Evolutionary conservation across 2,329 filamentous ascomycete species (phyloP).

Genomic region (Botrytis pseudocinerea): DNA sequence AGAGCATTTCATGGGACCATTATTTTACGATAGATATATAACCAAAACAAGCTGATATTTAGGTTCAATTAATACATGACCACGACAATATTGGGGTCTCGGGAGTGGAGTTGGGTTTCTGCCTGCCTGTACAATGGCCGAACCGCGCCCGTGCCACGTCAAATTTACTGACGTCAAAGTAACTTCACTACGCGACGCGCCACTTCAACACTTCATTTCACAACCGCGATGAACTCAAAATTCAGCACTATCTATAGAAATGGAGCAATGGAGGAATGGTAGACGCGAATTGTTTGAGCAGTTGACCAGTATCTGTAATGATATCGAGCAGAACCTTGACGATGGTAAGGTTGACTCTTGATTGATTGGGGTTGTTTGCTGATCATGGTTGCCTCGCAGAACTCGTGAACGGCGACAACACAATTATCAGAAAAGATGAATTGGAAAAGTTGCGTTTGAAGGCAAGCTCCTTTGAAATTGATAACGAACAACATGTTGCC

Average conservation of each 20-base stretch:
- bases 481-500: neutral
- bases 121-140: neutral
- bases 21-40: neutral
- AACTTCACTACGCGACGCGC: slow-evolving; percentile 2
- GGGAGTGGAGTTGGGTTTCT: neutral
- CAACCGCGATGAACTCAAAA: slow-evolving; percentile 2
- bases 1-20: neutral
- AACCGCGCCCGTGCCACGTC: neutral
- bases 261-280: slow-evolving; percentile 37
- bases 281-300: slow-evolving; percentile 33
- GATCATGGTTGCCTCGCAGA: slow-evolving; percentile 12
- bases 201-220: slow-evolving; percentile 9
- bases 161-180: neutral
- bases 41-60: neutral
- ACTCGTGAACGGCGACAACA: slow-evolving; percentile 21
- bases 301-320: slow-evolving; percentile 31
- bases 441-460: slow-evolving; percentile 1
- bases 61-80: neutral
- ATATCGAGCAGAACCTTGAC: slow-evolving; percentile 32
- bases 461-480: neutral
- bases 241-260: slow-evolving; percentile 18
- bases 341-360: slow-evolving; percentile 26
- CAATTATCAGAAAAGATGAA: slow-evolving; percentile 13
- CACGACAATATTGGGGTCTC: neutral
- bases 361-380: neutral